A percentile compares a stretch with the other conserved stretches of the same genome.
phyloP scores from a whole-genome alignment of 352 stramenopile genomes.

The Globisporangium apiculatum region DNA sequence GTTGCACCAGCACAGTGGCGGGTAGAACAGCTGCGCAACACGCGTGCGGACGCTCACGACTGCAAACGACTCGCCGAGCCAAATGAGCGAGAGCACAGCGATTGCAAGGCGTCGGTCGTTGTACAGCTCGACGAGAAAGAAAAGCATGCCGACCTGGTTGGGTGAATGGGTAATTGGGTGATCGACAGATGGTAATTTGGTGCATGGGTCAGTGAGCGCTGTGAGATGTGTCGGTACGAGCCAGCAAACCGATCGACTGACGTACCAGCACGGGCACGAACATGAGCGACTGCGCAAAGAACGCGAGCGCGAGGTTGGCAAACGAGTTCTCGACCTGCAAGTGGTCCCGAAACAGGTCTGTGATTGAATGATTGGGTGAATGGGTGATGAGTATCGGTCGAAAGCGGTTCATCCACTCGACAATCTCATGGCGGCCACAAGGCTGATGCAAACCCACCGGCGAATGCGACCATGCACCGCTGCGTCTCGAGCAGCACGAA shows the following conservation, averaged over 20 bases:
- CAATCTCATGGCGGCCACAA: too few species aligned
- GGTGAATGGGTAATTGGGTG: not conserved
- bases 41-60: slow-evolving; percentile 79
- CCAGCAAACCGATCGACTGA: not conserved
- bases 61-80: slow-evolving; percentile 87
- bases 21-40: slow-evolving; percentile 79
- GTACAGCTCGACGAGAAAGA: slow-evolving; percentile 95
- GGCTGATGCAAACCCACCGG: slow-evolving; percentile 20
- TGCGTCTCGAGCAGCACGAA: slow-evolving; percentile 93
- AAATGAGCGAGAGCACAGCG: slow-evolving; percentile 85
- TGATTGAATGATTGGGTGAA: too few species aligned
- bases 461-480: slow-evolving; percentile 90
- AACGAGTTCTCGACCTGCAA: slow-evolving; percentile 21
- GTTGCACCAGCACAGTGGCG: slow-evolving; percentile 88
- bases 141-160: slow-evolving; percentile 88
- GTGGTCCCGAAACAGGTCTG: not conserved
- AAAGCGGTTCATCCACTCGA: too few species aligned
- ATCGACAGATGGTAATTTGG: not conserved
- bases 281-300: slow-evolving; percentile 90
- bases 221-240: too few species aligned
- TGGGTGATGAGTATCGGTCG: too few species aligned
- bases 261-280: slow-evolving; percentile 91
- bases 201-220: too few species aligned
- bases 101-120: slow-evolving; percentile 89
- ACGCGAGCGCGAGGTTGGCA: slow-evolving; percentile 71